Evolutionary conservation across 2,329 filamentous ascomycete genomes (phyloP).

Genomic region (Sclerotinia trifoliorum): DNA sequence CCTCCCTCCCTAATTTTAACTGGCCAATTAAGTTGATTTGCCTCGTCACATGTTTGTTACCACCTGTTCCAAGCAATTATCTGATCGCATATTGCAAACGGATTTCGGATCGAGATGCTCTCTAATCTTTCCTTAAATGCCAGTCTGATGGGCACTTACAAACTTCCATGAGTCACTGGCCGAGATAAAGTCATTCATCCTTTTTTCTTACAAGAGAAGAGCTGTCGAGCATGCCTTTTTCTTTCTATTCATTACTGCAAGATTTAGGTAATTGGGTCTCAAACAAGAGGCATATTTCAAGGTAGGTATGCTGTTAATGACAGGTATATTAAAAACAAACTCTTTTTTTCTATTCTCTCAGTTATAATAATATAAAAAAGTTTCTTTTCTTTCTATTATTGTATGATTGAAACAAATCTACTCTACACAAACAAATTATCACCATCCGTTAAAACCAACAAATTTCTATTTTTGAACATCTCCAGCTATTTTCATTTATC

Average conservation of each 20-base stretch:
- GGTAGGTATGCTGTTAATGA: background rate
- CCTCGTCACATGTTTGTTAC: background rate
- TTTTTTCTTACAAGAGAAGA: background rate
- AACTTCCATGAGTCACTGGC: constrained; percentile 12
- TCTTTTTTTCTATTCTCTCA: background rate
- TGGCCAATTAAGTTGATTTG: background rate
- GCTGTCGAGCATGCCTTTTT: background rate
- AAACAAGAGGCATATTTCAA: too few relatives aligned
- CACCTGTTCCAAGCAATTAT: background rate
- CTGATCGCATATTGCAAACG: background rate
- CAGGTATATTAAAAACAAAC: background rate
- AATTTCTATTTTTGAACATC: background rate
- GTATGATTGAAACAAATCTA: background rate
- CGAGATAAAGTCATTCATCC: background rate
- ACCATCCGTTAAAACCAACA: background rate
- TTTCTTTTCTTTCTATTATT: background rate
- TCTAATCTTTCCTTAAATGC: background rate
- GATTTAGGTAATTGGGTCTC: background rate
- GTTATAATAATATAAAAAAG: background rate
- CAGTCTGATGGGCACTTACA: background rate
- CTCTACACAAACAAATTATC: background rate
- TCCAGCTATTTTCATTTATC: background rate
- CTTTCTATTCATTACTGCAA: background rate
- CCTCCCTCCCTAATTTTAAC: background rate
- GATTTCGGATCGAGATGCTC: background rate